These are phyloP conservation scores for Xylaria sp. DNA, from an alignment of 2,329 filamentous ascomycete genomes.

Conservation along the genomic window DNA sequence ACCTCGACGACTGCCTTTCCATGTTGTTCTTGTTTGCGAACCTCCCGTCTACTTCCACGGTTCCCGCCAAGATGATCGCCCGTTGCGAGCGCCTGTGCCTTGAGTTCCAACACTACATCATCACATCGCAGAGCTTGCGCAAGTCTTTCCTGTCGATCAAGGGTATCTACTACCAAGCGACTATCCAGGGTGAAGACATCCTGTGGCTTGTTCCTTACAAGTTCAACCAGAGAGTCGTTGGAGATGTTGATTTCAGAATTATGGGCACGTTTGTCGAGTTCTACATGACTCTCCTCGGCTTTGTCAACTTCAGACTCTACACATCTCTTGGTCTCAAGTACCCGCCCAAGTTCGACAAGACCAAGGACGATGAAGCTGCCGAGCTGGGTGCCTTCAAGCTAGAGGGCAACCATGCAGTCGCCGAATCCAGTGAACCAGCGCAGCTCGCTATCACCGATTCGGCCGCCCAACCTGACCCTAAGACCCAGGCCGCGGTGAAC, in stretches of 20 bases:
- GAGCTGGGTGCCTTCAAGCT: constrained; percentile 89
- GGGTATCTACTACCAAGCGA: constrained; percentile 98
- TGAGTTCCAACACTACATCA: constrained; percentile 98
- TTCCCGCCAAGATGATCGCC: constrained; percentile 92
- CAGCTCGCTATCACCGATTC: constrained; percentile 46
- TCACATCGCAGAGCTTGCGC: constrained; percentile 80
- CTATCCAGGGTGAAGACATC: constrained; percentile 92
- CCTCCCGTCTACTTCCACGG: constrained; percentile 80
- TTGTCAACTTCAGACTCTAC: constrained; percentile 94
- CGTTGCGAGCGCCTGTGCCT: constrained; percentile 88
- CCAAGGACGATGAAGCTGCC: constrained; percentile 81
- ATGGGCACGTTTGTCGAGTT: constrained; percentile 99
- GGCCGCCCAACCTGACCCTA: constrained; percentile 54
- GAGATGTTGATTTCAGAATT: constrained; percentile 95
- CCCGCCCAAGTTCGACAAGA: constrained; percentile 85
- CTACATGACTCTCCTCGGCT: constrained; percentile 92
- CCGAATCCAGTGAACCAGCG: constrained; percentile 47
- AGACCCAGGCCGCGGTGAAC: constrained; percentile 60
- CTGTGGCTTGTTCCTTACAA: constrained; percentile 97
- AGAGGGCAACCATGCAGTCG: constrained; percentile 63
- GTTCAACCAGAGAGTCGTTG: constrained; percentile 91
- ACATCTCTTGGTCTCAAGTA: constrained; percentile 88
- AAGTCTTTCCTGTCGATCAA: constrained; percentile 99
- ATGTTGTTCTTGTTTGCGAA: constrained; percentile 98
- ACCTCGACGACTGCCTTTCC: constrained; percentile 92